phyloP scores from a whole-genome alignment of 2,329 filamentous ascomycete genomes.

The Aspergillus sp. region DNA sequence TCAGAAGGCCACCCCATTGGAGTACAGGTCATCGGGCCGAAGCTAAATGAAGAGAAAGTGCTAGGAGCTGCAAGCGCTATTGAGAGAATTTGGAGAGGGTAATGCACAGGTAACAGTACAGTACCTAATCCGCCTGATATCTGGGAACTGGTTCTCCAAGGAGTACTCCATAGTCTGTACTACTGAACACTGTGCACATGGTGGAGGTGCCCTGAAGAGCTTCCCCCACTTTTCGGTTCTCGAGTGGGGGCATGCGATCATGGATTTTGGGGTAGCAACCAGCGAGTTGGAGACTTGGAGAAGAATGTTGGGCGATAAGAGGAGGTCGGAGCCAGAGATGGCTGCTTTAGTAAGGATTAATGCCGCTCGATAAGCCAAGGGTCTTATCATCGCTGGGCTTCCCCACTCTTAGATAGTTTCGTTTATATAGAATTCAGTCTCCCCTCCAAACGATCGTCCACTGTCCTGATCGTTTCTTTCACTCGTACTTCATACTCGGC shows the following conservation, averaged over 20 bases:
- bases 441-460: no score
- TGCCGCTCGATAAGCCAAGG: neutral
- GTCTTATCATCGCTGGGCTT: neutral
- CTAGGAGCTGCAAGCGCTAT: conserved; percentile 43
- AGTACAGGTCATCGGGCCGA: conserved; percentile 54
- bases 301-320: neutral
- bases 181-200: neutral
- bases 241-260: no score
- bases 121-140: neutral
- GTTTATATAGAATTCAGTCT: no score
- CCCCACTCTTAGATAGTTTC: neutral
- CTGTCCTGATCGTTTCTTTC: no score
- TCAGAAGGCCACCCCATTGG: conserved; percentile 51
- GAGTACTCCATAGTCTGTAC: neutral
- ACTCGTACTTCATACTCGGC: no score
- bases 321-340: neutral
- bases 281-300: neutral
- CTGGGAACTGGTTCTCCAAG: neutral
- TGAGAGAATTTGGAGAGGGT: conserved; percentile 26
- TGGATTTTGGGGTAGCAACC: neutral
- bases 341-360: neutral
- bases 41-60: conserved; percentile 57
- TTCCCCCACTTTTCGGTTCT: neutral
- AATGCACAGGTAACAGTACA: neutral
- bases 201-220: neutral